Evolutionary conservation across 139 green algal genomes (phyloP).

Genomic region (Closterium sp.): DNA sequence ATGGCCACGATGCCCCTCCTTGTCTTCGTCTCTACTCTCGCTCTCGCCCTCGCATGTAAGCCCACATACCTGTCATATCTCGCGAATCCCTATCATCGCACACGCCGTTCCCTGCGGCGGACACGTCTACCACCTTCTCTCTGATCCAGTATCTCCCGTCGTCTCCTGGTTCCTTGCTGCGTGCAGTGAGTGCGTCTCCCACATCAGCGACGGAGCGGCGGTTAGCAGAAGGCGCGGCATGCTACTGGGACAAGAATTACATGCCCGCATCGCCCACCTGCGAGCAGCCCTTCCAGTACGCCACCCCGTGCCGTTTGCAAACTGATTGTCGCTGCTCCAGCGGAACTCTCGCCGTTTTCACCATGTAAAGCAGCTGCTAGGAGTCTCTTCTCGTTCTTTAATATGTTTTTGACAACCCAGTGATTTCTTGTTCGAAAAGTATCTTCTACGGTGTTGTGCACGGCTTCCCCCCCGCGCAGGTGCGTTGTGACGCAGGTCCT

Average conservation of each 20-base stretch:
- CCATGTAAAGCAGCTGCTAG: too few relatives aligned
- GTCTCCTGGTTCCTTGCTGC: neutral
- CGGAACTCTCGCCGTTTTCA: too few relatives aligned
- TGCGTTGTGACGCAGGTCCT: neutral
- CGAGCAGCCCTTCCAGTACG: neutral
- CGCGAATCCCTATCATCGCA: too few relatives aligned
- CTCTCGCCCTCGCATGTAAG: neutral
- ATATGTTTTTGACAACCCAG: too few relatives aligned
- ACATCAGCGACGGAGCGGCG: neutral
- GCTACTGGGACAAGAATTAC: neutral
- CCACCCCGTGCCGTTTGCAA: too few relatives aligned
- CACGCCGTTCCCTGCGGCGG: too few relatives aligned
- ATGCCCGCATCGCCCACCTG: neutral
- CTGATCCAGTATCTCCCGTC: too few relatives aligned
- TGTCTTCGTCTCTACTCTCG: neutral
- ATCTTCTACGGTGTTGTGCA: too few relatives aligned
- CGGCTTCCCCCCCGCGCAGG: neutral
- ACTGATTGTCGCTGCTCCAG: too few relatives aligned
- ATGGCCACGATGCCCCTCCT: neutral
- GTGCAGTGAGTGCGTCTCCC: neutral
- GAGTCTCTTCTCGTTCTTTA: too few relatives aligned
- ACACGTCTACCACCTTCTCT: too few relatives aligned
- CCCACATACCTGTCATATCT: neutral
- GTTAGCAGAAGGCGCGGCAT: neutral
- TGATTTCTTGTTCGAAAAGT: too few relatives aligned